phyloP scores from a whole-genome alignment of 345 rosid species.

The Triadica sebifera region DNA sequence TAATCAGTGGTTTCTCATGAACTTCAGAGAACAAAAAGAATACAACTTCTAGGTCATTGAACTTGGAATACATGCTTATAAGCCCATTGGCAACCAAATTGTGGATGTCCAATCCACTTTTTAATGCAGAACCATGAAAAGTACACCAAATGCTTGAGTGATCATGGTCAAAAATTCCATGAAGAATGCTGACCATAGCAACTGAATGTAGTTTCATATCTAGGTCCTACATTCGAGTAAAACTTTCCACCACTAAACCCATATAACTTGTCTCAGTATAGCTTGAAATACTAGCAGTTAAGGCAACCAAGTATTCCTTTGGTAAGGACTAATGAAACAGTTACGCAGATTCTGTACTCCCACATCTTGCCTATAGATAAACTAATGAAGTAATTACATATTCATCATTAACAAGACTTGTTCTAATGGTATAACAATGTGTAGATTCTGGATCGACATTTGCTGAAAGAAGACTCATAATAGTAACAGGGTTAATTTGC shows the following conservation, averaged over 20 bases:
- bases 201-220: constrained; percentile 65
- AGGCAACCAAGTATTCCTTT: constrained; percentile 48
- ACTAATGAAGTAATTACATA: constrained; percentile 62
- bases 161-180: constrained; percentile 45
- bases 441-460: constrained; percentile 40
- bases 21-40: constrained; percentile 49
- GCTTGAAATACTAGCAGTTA: constrained; percentile 65
- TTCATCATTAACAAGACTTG: constrained; percentile 42
- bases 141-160: constrained; percentile 41
- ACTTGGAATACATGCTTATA: constrained; percentile 69
- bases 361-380: constrained; percentile 53
- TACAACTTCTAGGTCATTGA: constrained; percentile 46
- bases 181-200: constrained; percentile 67
- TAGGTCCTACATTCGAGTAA: constrained; percentile 42
- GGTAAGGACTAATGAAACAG: constrained; percentile 41
- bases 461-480: constrained; percentile 59
- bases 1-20: constrained; percentile 46
- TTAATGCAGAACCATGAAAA: constrained; percentile 59
- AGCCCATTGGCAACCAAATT: constrained; percentile 63
- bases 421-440: constrained; percentile 59
- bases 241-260: constrained; percentile 35
- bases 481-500: constrained; percentile 51
- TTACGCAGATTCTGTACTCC: constrained; percentile 48
- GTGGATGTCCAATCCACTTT: constrained; percentile 50
- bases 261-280: constrained; percentile 59